These are phyloP conservation scores for Psilocybe mexicana DNA, from an alignment of 1,284 basidiomycete genomes.

Conservation along the genomic window DNA sequence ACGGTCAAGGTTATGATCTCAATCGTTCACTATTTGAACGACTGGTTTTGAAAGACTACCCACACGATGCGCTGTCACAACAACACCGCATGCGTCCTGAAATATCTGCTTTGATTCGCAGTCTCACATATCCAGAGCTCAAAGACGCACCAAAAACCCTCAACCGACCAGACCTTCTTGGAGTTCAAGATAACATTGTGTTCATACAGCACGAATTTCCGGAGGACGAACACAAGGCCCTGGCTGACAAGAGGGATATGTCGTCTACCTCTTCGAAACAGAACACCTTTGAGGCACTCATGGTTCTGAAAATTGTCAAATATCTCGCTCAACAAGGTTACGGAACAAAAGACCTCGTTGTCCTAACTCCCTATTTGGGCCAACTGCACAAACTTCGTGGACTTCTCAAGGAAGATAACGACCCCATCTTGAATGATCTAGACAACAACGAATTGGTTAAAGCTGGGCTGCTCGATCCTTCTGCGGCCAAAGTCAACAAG, in stretches of 20 bases:
- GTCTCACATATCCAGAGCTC: conserved; percentile 65
- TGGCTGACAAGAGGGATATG: conserved; percentile 46
- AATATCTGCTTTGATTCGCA: conserved; percentile 58
- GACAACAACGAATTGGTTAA: conserved; percentile 57
- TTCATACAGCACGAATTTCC: conserved; percentile 60
- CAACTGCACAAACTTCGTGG: conserved; percentile 54
- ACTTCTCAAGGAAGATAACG: conserved; percentile 46
- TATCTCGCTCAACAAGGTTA: conserved; percentile 72
- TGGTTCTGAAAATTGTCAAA: conserved; percentile 64
- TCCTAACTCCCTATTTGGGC: conserved; percentile 68
- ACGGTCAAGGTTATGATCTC: conserved; percentile 61
- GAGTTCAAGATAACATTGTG: conserved; percentile 56
- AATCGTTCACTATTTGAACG: conserved; percentile 69
- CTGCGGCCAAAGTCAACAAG: conserved; percentile 38
- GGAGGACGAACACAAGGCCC: conserved; percentile 46
- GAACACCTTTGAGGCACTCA: conserved; percentile 56
- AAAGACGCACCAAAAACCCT: conserved; percentile 50
- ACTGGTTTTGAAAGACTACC: conserved; percentile 60
- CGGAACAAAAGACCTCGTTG: conserved; percentile 53
- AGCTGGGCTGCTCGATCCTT: conserved; percentile 49
- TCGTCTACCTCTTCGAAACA: conserved; percentile 57
- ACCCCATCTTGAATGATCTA: conserved; percentile 63
- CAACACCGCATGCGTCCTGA: conserved; percentile 75
- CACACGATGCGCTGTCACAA: conserved; percentile 52
- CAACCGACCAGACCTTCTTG: conserved; percentile 50